A percentile compares a stretch with the other conserved stretches of the same genome.
Conservation (phyloP, 2,329 filamentous ascomycete genomes). For the Blumeria graminis region DNA sequence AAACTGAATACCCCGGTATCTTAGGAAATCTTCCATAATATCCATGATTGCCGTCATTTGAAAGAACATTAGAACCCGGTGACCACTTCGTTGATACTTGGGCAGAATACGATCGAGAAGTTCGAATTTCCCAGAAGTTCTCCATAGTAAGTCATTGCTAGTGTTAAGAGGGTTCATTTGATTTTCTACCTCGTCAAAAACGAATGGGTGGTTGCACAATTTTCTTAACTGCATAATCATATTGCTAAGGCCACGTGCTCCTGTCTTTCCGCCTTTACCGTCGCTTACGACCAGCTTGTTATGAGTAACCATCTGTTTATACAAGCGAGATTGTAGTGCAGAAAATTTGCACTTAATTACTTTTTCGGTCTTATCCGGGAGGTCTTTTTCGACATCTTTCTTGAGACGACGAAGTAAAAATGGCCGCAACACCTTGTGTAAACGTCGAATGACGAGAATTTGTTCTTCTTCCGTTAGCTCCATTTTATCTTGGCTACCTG, state of each 20-base stretch:
- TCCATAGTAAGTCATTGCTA: constrained; percentile 86
- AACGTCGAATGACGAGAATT: constrained; percentile 86
- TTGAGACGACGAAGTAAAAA: constrained; percentile 96
- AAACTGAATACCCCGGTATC: constrained; percentile 61
- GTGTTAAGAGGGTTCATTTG: constrained; percentile 80
- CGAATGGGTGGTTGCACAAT: constrained; percentile 96
- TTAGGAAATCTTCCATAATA: constrained; percentile 97
- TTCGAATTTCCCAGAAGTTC: constrained; percentile 92
- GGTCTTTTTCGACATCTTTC: constrained; percentile 97
- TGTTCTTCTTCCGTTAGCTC: constrained; percentile 99
- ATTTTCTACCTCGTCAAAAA: constrained; percentile 93
- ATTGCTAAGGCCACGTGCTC: constrained; percentile 85
- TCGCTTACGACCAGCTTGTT: constrained; percentile 89
- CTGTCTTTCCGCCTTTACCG: constrained; percentile 83
- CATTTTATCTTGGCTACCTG: constrained; percentile 95
- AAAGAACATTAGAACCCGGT: constrained; percentile 98
- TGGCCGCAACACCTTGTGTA: constrained; percentile 90
- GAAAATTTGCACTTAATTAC: constrained; percentile 99
- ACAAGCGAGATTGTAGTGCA: constrained; percentile 71
- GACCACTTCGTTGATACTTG: constrained; percentile 75
- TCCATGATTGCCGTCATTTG: constrained; percentile 99
- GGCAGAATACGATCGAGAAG: constrained; percentile 76
- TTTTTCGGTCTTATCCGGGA: constrained; percentile 96
- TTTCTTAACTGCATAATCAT: constrained; percentile 99
- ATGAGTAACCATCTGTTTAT: constrained; percentile 92